Evolutionary conservation across 1,284 basidiomycete genomes (phyloP).

Genomic region (Moniliophthora roreri): DNA sequence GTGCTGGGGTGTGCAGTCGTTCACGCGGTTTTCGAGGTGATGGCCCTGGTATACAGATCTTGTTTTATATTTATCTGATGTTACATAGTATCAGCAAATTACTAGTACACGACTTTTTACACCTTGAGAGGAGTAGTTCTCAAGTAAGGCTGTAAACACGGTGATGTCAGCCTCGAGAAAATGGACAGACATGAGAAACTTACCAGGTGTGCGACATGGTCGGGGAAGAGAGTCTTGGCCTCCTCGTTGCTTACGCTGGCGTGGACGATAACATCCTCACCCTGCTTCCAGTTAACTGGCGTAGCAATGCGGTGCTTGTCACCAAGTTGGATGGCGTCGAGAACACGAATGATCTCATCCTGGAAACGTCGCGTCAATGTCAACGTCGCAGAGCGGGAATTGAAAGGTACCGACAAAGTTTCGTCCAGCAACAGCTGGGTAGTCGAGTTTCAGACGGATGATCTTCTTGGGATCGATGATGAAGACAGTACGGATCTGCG

Average conservation of each 20-base stretch:
- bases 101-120: background rate
- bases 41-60: too few species aligned
- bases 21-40: too few species aligned
- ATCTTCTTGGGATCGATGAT: constrained; percentile 91
- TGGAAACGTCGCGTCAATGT: constrained; percentile 9
- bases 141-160: background rate
- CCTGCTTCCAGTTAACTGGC: constrained; percentile 93
- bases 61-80: too few species aligned
- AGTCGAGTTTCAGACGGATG: constrained; percentile 88
- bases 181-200: background rate
- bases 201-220: constrained; percentile 46
- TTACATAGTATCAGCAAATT: too few species aligned
- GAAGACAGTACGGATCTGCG: constrained; percentile 84
- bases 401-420: constrained; percentile 48
- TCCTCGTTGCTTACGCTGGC: constrained; percentile 86
- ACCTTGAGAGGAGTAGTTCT: constrained; percentile 7
- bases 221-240: constrained; percentile 85
- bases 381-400: background rate
- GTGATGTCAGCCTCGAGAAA: background rate
- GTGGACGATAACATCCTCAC: constrained; percentile 94
- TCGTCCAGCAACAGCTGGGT: constrained; percentile 85
- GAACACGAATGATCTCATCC: constrained; percentile 28
- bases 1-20: too few species aligned
- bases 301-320: constrained; percentile 89
- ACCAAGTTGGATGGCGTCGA: constrained; percentile 82